phyloP scores from a whole-genome alignment of 2,329 filamentous ascomycete species.

The Ascochyta clinopodiicola region DNA sequence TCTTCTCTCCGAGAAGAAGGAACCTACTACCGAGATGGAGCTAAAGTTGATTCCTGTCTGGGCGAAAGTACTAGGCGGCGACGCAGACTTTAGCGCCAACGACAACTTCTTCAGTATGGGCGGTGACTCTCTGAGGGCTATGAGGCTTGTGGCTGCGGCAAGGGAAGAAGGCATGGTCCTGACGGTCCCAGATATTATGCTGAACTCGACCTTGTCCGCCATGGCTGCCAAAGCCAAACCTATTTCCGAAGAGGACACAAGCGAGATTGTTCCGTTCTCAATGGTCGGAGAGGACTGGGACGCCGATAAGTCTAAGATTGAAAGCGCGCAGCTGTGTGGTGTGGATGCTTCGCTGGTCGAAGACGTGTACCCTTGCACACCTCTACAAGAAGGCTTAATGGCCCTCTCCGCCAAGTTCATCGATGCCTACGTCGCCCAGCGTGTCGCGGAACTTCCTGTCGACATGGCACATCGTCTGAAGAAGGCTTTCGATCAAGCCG shows the following conservation, averaged over 20 bases:
- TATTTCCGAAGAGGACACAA: constrained; percentile 24
- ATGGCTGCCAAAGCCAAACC: constrained; percentile 53
- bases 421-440: constrained; percentile 49
- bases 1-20: constrained; percentile 53
- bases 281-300: constrained; percentile 35
- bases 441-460: constrained; percentile 41
- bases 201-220: constrained; percentile 51
- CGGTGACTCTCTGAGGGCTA: constrained; percentile 59
- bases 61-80: constrained; percentile 42
- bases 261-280: constrained; percentile 43
- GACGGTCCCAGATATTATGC: constrained; percentile 64
- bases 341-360: constrained; percentile 37
- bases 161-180: constrained; percentile 57
- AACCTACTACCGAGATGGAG: constrained; percentile 41
- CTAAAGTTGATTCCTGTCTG: constrained; percentile 37
- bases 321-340: constrained; percentile 48
- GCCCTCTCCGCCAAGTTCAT: constrained; percentile 47
- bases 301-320: constrained; percentile 41
- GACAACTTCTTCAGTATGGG: constrained; percentile 57
- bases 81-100: constrained; percentile 41
- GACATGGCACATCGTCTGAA: constrained; percentile 43
- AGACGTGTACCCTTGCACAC: constrained; percentile 53
- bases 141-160: constrained; percentile 64
- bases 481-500: constrained; percentile 47
- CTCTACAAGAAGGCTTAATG: constrained; percentile 52